Evolutionary conservation across 2,329 filamentous ascomycete species (phyloP).

Genomic region (Onygenales sp.): DNA sequence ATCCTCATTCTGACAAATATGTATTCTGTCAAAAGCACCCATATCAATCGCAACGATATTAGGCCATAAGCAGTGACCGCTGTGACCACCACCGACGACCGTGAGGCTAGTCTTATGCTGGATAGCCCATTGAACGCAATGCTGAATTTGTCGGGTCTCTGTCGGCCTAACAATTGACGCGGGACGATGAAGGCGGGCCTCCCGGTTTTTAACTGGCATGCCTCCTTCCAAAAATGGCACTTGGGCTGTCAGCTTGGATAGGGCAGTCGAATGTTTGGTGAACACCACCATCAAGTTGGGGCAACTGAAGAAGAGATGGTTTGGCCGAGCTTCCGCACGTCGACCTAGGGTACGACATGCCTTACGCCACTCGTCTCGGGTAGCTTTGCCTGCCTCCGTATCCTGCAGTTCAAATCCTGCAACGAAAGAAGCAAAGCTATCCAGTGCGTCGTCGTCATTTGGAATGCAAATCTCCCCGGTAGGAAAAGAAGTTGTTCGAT

Average conservation of each 20-base stretch:
- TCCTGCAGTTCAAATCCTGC: conserved; percentile 36
- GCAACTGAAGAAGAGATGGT: conserved; percentile 38
- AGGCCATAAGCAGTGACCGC: conserved; percentile 47
- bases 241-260: conserved; percentile 34
- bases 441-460: conserved; percentile 38
- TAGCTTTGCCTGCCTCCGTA: conserved; percentile 18
- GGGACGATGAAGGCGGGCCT: conserved; percentile 39
- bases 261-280: conserved; percentile 33
- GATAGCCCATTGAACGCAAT: conserved; percentile 49
- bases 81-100: conserved; percentile 50
- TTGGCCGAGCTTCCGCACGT: conserved; percentile 26
- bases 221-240: conserved; percentile 26
- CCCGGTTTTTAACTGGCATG: conserved; percentile 40
- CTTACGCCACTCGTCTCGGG: conserved; percentile 39
- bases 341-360: conserved; percentile 42
- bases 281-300: conserved; percentile 46
- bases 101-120: conserved; percentile 37
- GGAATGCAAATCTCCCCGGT: conserved; percentile 34
- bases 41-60: conserved; percentile 51
- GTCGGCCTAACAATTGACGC: conserved; percentile 40
- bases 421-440: conserved; percentile 46
- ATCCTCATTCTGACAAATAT: conserved; percentile 27
- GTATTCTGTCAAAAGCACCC: conserved; percentile 43
- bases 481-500: conserved; percentile 40
- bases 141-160: conserved; percentile 40